Conservation (phyloP, 805 yeast genomes). For the Maudiozyma barnettii region DNA sequence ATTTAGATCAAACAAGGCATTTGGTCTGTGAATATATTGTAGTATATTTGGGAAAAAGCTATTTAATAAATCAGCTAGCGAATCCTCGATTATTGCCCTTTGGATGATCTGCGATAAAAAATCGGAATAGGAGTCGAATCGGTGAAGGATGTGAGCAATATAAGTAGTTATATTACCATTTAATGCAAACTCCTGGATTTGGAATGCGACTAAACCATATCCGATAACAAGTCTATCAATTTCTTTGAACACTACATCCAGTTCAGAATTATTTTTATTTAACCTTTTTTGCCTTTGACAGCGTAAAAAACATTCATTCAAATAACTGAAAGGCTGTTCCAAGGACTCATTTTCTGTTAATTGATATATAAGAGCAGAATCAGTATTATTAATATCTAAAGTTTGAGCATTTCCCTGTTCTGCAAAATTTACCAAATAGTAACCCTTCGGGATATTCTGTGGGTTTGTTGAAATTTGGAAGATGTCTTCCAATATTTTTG, state of each 20-base stretch:
- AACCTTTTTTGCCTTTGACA: constrained; percentile 33
- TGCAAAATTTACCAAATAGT: background rate
- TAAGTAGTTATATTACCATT: constrained; percentile 18
- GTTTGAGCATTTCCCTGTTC: background rate
- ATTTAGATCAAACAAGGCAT: constrained; percentile 33
- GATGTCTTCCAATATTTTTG: constrained; percentile 17
- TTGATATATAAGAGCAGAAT: constrained; percentile 24
- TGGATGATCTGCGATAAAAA: constrained; percentile 49
- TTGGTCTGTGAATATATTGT: constrained; percentile 17
- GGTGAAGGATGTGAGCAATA: constrained; percentile 23
- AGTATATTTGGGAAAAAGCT: constrained; percentile 33
- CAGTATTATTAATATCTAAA: constrained; percentile 14
- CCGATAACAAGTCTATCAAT: constrained; percentile 35
- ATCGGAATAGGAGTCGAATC: constrained; percentile 29
- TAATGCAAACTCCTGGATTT: constrained; percentile 44
- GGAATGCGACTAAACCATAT: constrained; percentile 60
- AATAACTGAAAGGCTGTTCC: constrained; percentile 18
- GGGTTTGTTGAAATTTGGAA: constrained; percentile 17
- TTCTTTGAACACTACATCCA: constrained; percentile 35
- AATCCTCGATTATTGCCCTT: constrained; percentile 58
- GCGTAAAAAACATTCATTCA: constrained; percentile 23
- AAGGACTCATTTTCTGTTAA: constrained; percentile 25
- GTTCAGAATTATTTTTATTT: constrained; percentile 35
- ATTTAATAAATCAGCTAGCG: constrained; percentile 49
- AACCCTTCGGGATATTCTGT: constrained; percentile 11